These are phyloP conservation scores for Epichloe scottii DNA, from an alignment of 2,329 filamentous ascomycete species.

Conservation along the genomic window DNA sequence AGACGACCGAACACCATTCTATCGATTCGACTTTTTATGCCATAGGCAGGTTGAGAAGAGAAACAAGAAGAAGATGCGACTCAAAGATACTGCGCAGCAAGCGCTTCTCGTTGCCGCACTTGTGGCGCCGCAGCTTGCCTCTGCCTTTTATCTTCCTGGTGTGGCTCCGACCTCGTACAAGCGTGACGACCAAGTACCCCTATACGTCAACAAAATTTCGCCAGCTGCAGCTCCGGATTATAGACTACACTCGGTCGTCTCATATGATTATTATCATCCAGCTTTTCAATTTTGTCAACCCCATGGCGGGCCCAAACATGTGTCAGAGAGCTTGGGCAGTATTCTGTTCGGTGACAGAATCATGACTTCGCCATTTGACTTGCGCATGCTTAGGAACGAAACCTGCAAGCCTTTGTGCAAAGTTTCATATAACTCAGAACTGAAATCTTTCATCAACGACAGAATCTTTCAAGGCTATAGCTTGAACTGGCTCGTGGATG, in stretches of 20 bases:
- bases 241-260: conserved; percentile 80
- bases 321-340: conserved; percentile 76
- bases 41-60: neutral
- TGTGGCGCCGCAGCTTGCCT: conserved; percentile 38
- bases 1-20: neutral
- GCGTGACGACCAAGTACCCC: conserved; percentile 63
- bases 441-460: conserved; percentile 68
- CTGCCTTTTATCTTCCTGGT: conserved; percentile 90
- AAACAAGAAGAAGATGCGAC: conserved; percentile 26
- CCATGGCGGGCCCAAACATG: conserved; percentile 59
- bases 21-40: conserved; percentile 3
- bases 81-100: conserved; percentile 32
- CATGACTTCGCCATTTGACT: conserved; percentile 86
- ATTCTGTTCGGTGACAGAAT: conserved; percentile 97
- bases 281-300: conserved; percentile 83
- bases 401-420: conserved; percentile 73
- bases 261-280: conserved; percentile 90
- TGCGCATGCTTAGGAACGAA: conserved; percentile 78
- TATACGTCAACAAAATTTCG: conserved; percentile 87
- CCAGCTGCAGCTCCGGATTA: conserved; percentile 71
- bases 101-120: conserved; percentile 39
- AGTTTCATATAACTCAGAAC: conserved; percentile 48
- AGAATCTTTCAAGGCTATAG: conserved; percentile 79
- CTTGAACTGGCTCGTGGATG: conserved; percentile 92
- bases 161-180: conserved; percentile 91